Evolutionary conservation across 2,329 filamentous ascomycete species (phyloP), one percentile per base, ranked within the genome.

Genomic region (Geoglossum cookeanum): DNA sequence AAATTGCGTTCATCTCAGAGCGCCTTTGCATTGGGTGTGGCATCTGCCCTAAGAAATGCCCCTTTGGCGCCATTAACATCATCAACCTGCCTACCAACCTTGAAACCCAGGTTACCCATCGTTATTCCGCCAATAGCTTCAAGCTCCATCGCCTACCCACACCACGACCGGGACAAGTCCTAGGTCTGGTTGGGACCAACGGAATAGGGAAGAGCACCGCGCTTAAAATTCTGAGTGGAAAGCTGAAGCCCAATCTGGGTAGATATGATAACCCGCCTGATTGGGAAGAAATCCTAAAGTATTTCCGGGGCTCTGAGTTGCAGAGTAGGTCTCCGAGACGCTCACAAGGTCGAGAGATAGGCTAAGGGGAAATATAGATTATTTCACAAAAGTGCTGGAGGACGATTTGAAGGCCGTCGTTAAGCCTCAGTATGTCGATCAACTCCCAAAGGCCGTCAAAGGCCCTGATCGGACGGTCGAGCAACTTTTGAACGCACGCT

Each of bases 161-260:
- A 80, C 92, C 92, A 61, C 84, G 92, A 60, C 91, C 92, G 35
- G 92, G 92, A 61, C 88, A 97, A 69, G 94, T 98, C 33, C 75
- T 98, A 58, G 92, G 92, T 76, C 79, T 98, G 56, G 94, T 98
- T 49, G 94, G 92, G 71, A 97, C 92, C 65, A 98, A 98, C 81
- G 92, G 94, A 88, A 98, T 97, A 66, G 92, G 92, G 73, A 98
- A 98, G 81, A 96, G 89, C 75, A 98, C 92, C n/a, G 94, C 92
- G 7, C 76, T 98, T 71, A 98, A 98, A 78, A 96, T 98, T 70
- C 82, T 98, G 66, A 94, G 88, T 67, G 92, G 92, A 68, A 98
- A 97, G 75, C 78, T 98, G 67, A 98, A 98, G 81, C 92, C 92
- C 59, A 98, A 98, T 71, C 72, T 98, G 72, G 92, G 94, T 63